A percentile compares a stretch with the other conserved stretches of the same genome.
Evolutionary conservation across 2,329 filamentous ascomycete species (phyloP).

Genomic region (Colletotrichum plurivorum): DNA sequence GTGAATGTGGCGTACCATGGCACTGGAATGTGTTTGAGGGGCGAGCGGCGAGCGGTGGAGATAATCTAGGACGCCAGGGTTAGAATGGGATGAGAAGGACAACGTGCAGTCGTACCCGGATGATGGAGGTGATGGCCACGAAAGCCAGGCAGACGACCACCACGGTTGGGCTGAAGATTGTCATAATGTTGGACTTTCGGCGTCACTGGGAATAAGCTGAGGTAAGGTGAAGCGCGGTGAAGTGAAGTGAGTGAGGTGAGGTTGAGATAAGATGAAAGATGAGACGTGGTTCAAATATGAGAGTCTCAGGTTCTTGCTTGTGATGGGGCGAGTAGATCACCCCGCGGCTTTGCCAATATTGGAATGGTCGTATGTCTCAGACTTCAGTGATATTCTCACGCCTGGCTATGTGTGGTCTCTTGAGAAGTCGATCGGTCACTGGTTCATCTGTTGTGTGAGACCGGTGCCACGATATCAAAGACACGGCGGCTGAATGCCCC

Average conservation of each 20-base stretch:
- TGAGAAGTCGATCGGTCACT: background rate
- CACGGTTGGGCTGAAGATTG: background rate
- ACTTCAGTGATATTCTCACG: background rate
- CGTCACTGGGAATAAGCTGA: background rate
- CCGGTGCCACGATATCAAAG: background rate
- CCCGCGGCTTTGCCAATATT: background rate
- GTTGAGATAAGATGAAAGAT: too few relatives aligned
- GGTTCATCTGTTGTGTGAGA: background rate
- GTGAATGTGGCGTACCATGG: constrained; percentile 30
- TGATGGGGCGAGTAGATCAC: background rate
- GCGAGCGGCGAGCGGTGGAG: background rate
- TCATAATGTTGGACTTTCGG: background rate
- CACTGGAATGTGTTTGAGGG: constrained; percentile 28
- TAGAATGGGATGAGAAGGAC: background rate
- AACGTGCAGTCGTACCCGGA: too few relatives aligned
- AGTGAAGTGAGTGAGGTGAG: too few relatives aligned
- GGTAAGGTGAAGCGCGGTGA: background rate
- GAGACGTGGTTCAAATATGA: too few relatives aligned
- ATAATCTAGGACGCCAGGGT: background rate
- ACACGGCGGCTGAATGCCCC: too few relatives aligned
- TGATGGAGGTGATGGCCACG: background rate
- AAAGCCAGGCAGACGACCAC: background rate
- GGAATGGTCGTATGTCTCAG: background rate
- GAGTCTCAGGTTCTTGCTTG: too few relatives aligned
- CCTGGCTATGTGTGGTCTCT: background rate